Base-by-base conservation (phyloP, 768 basidiomycete genomes). In the Chalciporus pseudorubinellus region DNA sequence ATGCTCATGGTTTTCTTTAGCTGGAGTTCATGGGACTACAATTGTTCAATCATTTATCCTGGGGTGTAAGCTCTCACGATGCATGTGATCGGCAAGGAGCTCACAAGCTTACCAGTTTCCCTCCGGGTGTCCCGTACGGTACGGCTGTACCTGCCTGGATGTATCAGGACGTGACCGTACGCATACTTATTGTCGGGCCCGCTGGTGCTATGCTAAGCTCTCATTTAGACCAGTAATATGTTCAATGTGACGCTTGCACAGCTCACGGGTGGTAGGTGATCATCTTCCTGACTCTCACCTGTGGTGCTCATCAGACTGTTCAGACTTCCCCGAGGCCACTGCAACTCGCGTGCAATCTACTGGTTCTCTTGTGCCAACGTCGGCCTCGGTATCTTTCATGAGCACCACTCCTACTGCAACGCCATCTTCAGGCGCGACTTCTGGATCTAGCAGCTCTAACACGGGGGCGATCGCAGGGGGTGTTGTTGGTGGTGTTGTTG, bases 401-500 rank as follows among this genome's bases (percentile, higher is more conserved):
- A 28, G 49, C 10, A 24, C 58, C 1, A 13, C 44, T 16, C 49
- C 57, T 3, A 13, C 52, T 18, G 28, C 55, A 13, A 28, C 42
- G 16, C 22, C 55, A 20, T 44, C 56, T 24, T 6, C 58, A 6
- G 43, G 31, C 20, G n/a, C n/a, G n/a, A n/a, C n/a, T n/a, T n/a
- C n/a, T n/a, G 31, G 53, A 39, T 40, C 58, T 43, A 54, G 34
- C 19, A 48, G 12, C n/a, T 48, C 56, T 16, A 69, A 80, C 56
- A 69, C 77, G 1, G 83, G 79, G 3, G 80, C 81, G 7, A 85
- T 86, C 36, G 74, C 79, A 3, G 83, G 83, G 2, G 81, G 80
- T 18, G 84, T 86, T 33, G 81, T 79, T 0, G 85, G 84, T 36
- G 84, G 85, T n/a, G 78, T 85, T 1, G 72, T 79, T 22, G 72